Conservation (phyloP, 805 yeast species). For the Lipomyces kockii region DNA sequence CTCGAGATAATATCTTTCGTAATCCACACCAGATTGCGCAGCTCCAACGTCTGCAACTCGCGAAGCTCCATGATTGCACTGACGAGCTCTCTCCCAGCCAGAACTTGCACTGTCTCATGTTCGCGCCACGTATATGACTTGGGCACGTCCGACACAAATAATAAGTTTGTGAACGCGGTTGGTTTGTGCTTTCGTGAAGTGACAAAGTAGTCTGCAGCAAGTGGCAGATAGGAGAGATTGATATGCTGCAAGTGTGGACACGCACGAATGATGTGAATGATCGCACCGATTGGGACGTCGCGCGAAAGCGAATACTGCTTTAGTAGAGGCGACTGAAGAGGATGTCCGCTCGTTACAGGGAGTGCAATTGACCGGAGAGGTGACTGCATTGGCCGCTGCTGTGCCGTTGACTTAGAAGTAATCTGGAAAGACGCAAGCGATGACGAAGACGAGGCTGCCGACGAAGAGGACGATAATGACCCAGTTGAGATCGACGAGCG, state of each 20-base stretch:
- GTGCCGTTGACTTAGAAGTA: background rate
- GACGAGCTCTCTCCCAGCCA: conserved; percentile 40
- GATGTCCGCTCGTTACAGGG: conserved; percentile 64
- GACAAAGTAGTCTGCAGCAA: conserved; percentile 67
- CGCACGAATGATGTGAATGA: conserved; percentile 67
- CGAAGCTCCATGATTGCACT: conserved; percentile 43
- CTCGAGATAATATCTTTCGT: conserved; percentile 46
- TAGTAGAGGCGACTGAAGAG: conserved; percentile 52
- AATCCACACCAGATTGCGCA: conserved; percentile 56
- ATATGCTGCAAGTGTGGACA: conserved; percentile 65
- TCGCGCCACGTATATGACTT: conserved; percentile 42
- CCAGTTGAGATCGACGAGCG: conserved; percentile 7
- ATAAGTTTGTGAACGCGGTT: conserved; percentile 30
- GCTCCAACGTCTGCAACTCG: conserved; percentile 48
- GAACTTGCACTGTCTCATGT: conserved; percentile 39
- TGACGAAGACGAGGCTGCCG: conserved; percentile 15
- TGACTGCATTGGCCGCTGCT: background rate
- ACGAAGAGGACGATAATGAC: conserved; percentile 13
- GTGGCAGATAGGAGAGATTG: conserved; percentile 63
- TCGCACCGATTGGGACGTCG: conserved; percentile 79
- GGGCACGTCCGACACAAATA: conserved; percentile 48
- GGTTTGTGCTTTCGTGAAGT: conserved; percentile 32
- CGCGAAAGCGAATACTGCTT: conserved; percentile 66
- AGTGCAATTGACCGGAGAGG: background rate
- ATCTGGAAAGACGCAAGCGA: background rate